Base-by-base conservation (phyloP, 306 rosid species). In the Rosa rugosa region DNA sequence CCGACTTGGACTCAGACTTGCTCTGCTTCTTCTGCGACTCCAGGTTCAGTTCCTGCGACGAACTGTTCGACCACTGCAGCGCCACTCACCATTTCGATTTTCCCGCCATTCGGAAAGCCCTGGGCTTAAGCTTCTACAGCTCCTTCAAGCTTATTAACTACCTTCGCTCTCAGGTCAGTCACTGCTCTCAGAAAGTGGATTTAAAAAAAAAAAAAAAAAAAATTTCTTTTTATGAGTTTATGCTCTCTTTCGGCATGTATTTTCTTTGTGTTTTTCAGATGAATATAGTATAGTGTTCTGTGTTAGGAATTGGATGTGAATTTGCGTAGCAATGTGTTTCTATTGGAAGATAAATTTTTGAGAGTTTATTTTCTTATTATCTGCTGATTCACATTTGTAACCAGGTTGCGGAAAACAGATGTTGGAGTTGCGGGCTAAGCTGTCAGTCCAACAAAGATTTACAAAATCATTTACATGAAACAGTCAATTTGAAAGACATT, bases 111-210 rank as follows among this genome's bases (percentile, higher is more conserved):
- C 83, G 81, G 69, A 79, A 54, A 27, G 50, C 79, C 20, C 85
- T 93, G 68, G 18, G 88, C 88, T n/a, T n/a, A n/a, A n/a, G n/a
- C n/a, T n/a, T n/a, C n/a, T n/a, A n/a, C n/a, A n/a, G n/a, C n/a
- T n/a, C n/a, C n/a, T n/a, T n/a, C n/a, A n/a, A n/a, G n/a, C n/a
- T 93, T 77, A 90, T 95, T 22, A 95, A 95, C 82, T 95, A 77
- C 78, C 84, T 93, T 40, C 96, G 97, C 80, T 84, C 92, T 40
- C 88, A 84, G 96, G 27, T 13, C 23, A 42, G 12, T 22, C 20
- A 25, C 36, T 12, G 27, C 27, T 25, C 27, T 25, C 27, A 25
- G 27, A 25, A 25, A n/a, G n/a, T n/a, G n/a, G n/a, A n/a, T n/a
- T n/a, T n/a, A n/a, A n/a, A n/a, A n/a, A n/a, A n/a, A n/a, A n/a